Evolutionary conservation across 163 green algal genomes (phyloP), one percentile per base, ranked within the genome.

Genomic region (Scenedesmus sp.): DNA sequence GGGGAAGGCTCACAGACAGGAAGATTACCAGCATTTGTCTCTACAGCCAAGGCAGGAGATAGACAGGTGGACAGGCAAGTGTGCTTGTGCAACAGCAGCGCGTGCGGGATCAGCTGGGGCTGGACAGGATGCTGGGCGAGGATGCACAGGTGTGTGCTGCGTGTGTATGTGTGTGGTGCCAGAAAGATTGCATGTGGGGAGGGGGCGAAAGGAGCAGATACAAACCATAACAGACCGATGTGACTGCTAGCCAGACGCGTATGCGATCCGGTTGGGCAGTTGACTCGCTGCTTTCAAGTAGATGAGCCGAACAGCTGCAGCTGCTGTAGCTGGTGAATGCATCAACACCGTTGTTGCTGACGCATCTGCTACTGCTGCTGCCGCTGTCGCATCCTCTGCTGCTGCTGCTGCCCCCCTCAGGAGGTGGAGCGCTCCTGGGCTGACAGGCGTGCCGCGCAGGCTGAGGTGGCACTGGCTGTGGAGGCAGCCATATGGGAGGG

Each of bases 401-500:
- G 12, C 23, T 59, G 59, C 12, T 82, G 34, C 13, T 73, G 86
- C 13, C 34, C 57, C 16, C 20, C 16, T 9, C 87, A 91, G 87
- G 87, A 62, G 15, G 87, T 59, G 55, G 87, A 91, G 23, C 60
- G 60, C 59, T 23, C 26, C 3, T 91, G 88, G 88, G 7, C 16
- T 10, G 81, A 82, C 77, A 23, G 10, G 26, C n/a, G 34, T 8
- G 16, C 23, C 13, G 88, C 82, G 81, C 34, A 82, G 81, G 76
- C 74, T 54, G 57, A 88, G 88, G 82, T 91, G 64, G 77, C 26
- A 13, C 34, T 87, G 56, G 10, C 56, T 18, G 56, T 91, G 23
- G 76, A 54, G n/a, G 77, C 16, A 15, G 76, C 18, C 16, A 66
- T 91, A 6, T 91, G 88, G 88, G 88, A 91, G 26, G 60, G 46